Evolutionary conservation across 768 basidiomycete genomes (phyloP).

Genomic region (Sarcomyxa edulis): DNA sequence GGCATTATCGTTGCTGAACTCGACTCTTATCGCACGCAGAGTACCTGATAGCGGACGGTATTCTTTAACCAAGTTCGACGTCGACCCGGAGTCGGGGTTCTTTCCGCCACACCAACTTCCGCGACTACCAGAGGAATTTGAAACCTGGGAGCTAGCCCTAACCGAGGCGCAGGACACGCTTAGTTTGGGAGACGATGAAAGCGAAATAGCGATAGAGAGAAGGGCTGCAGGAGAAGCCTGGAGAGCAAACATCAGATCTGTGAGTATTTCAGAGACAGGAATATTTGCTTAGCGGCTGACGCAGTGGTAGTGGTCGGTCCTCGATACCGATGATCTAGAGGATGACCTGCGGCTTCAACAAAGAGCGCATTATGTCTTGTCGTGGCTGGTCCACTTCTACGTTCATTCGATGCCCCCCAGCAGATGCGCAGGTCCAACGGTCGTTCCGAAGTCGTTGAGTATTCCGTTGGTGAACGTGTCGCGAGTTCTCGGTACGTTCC

Average conservation of each 20-base stretch:
- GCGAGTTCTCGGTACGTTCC: conserved; percentile 60
- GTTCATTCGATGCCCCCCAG: conserved; percentile 67
- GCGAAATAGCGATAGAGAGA: conserved; percentile 41
- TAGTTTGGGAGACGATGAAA: conserved; percentile 51
- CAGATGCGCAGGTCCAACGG: conserved; percentile 29
- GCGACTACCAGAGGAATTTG: conserved; percentile 46
- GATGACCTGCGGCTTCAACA: conserved; percentile 59
- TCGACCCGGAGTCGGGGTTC: conserved; percentile 72
- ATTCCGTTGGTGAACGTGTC: conserved; percentile 78
- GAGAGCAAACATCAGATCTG: conserved; percentile 57
- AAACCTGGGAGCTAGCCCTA: conserved; percentile 69
- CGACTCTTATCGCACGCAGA: conserved; percentile 27
- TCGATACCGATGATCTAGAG: conserved; percentile 50
- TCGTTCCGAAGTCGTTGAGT: conserved; percentile 73
- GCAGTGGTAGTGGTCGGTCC: conserved; percentile 58
- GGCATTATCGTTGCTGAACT: conserved; percentile 39
- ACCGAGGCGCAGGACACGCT: conserved; percentile 47
- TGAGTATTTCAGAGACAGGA: conserved; percentile 30
- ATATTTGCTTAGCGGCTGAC: conserved; percentile 2
- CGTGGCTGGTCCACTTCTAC: conserved; percentile 89
- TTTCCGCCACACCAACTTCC: conserved; percentile 66
- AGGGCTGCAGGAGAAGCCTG: conserved; percentile 58
- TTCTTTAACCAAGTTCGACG: conserved; percentile 45
- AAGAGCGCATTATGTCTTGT: conserved; percentile 84
- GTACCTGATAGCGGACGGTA: conserved; percentile 25